A percentile compares a stretch with the other conserved stretches of the same genome.
Conservation (phyloP, 495 filamentous ascomycete species). For the Penicillium angulare region DNA sequence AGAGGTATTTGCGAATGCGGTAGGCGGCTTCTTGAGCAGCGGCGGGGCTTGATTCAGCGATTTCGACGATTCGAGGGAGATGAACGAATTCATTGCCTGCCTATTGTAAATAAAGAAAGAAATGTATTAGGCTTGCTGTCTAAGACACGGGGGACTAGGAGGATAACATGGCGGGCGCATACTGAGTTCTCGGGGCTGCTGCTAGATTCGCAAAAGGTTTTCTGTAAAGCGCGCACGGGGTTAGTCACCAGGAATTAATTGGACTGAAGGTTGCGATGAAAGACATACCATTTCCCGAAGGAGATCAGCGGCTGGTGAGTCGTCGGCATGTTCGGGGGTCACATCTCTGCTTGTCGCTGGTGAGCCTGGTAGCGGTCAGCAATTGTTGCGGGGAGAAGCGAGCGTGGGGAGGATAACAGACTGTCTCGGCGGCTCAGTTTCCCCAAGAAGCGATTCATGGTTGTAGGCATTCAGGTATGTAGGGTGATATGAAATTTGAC, state of each 20-base stretch:
- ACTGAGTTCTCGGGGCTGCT: slow-evolving; percentile 46
- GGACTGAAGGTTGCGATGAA: no score
- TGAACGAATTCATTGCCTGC: slow-evolving; percentile 87
- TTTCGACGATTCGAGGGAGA: slow-evolving; percentile 92
- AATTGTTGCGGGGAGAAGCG: not conserved
- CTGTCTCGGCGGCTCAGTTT: slow-evolving; percentile 29
- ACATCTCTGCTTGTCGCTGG: not conserved
- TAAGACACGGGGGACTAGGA: no score
- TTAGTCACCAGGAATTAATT: not conserved
- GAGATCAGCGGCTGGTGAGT: slow-evolving; percentile 4
- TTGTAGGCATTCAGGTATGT: not conserved
- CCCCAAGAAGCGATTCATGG: slow-evolving; percentile 45
- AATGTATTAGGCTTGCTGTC: no score
- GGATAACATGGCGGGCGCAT: not conserved
- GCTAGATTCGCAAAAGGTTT: slow-evolving; percentile 77
- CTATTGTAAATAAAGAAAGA: slow-evolving; percentile 30
- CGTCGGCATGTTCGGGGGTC: slow-evolving; percentile 1
- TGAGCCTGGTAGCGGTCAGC: slow-evolving; percentile 3
- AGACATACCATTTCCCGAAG: slow-evolving; percentile 3
- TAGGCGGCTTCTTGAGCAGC: slow-evolving; percentile 77
- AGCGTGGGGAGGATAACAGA: slow-evolving; percentile 4
- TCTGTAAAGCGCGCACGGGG: slow-evolving; percentile 28
- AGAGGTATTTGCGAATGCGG: slow-evolving; percentile 78
- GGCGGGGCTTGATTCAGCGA: slow-evolving; percentile 83
- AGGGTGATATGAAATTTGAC: not conserved